Evolutionary conservation across 352 stramenopile genomes (phyloP), one percentile per base, ranked within the genome.

Genomic region (Phytophthora palmivora): DNA sequence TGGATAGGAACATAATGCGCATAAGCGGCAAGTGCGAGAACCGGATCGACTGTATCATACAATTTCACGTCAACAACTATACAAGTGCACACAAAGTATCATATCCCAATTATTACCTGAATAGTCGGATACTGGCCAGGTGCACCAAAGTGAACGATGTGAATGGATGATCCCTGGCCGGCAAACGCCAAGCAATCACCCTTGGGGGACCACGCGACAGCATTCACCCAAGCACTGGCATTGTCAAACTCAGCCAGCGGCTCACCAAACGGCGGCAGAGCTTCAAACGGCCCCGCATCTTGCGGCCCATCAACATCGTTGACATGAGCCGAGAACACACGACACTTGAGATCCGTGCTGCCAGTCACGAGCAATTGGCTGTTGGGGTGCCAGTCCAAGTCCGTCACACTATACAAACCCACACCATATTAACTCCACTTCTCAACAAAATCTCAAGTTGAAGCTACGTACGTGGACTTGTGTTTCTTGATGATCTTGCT

Each of bases 401-500:
- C 83, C 21, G 86, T 92, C 34, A 96, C 87, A 3, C 87, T 95
- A 37, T 28, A 59, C 16, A 15, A 57, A 33, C 6, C 24, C 18
- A 38, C 28, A 54, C 21, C 5, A 24, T 28, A 36, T 18, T 11
- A 26, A 3, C 14, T 46, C 28, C 30, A 28, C 36, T 7, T 49
- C 39, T 19, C 15, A 12, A 12, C 30, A 30, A 19, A 24, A 16
- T 38, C 1, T 12, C 38, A 60, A 54, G 37, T 59, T 63, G 42
- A 70, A 57, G 21, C 38, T 55, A 97, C 75, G 54, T 93, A 95
- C 87, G 94, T 98, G 33, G 88, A 97, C 80, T 98, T 98, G 82
- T 98, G 92, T 66, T 97, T 97, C 74, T 98, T 98, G 76, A 98
- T 97, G 69, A 98, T 96, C 80, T 98, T 98, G 61, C 81, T 93